A percentile compares a stretch with the other conserved stretches of the same genome.
phyloP scores from a whole-genome alignment of 1,139 yeast genomes.

The Geotrichum citri-aurantii region DNA sequence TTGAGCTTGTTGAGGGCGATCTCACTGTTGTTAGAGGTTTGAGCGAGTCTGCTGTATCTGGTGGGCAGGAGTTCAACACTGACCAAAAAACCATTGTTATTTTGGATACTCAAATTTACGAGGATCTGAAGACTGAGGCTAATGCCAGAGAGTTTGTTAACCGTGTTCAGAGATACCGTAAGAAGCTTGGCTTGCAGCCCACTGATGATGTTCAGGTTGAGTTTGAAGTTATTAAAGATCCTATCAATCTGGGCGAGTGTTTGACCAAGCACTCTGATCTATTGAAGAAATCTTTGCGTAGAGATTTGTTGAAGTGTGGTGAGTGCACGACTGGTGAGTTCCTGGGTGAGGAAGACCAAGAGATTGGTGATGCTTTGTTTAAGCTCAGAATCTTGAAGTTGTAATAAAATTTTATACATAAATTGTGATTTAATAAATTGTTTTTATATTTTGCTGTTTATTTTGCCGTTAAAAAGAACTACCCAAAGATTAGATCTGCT shows the following conservation, averaged over 20 bases:
- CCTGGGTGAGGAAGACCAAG: conserved; percentile 85
- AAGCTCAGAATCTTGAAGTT: conserved; percentile 70
- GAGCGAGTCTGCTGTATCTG: conserved; percentile 53
- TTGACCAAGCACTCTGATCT: conserved; percentile 60
- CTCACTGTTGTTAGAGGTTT: conserved; percentile 85
- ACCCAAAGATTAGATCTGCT: no score
- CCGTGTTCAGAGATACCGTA: conserved; percentile 96
- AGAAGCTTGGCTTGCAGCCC: conserved; percentile 90
- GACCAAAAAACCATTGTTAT: conserved; percentile 85
- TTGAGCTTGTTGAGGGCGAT: conserved; percentile 80
- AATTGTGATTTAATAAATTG: background rate
- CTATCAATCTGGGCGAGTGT: conserved; percentile 57
- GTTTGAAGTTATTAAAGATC: conserved; percentile 63
- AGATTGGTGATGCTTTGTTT: conserved; percentile 79
- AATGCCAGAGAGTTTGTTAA: conserved; percentile 92
- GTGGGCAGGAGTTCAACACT: conserved; percentile 78
- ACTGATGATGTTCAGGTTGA: conserved; percentile 93
- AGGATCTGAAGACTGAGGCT: conserved; percentile 89
- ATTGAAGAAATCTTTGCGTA: conserved; percentile 71
- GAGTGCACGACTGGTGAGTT: conserved; percentile 28
- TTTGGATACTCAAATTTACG: conserved; percentile 80
- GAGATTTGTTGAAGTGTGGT: conserved; percentile 36
- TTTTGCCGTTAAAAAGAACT: no score
- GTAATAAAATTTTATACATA: conserved; percentile 27
- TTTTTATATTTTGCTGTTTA: no score